Conservation (phyloP, 768 basidiomycete species). For the Kwoniella botswanensis region DNA sequence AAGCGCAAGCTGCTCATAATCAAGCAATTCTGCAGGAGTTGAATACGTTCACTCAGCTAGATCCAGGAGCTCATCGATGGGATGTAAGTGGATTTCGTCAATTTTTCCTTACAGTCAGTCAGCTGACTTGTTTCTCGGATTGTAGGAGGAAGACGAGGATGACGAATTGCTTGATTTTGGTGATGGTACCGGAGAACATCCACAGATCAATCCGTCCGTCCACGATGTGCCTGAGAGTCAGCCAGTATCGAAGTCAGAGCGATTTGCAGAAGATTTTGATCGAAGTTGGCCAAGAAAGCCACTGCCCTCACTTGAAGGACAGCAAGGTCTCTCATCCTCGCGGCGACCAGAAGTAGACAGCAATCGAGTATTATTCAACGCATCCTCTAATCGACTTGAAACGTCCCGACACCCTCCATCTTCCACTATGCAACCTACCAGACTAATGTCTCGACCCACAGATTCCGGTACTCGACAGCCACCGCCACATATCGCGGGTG, state of each 20-base stretch:
- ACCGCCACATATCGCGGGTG: slow-evolving; percentile 26
- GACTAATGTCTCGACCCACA: slow-evolving; percentile 27
- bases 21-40: slow-evolving; percentile 77
- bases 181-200: slow-evolving; percentile 81
- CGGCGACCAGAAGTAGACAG: slow-evolving; percentile 60
- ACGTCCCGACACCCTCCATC: slow-evolving; percentile 61
- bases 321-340: slow-evolving; percentile 54
- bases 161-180: slow-evolving; percentile 96
- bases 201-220: slow-evolving; percentile 44
- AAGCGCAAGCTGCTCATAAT: slow-evolving; percentile 66
- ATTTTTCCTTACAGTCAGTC: too few relatives aligned
- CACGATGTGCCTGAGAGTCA: slow-evolving; percentile 48
- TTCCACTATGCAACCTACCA: slow-evolving; percentile 18
- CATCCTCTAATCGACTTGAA: slow-evolving; percentile 86
- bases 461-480: slow-evolving; percentile 12
- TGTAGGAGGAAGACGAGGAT: slow-evolving; percentile 75
- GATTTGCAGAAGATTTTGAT: slow-evolving; percentile 93
- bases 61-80: slow-evolving; percentile 96
- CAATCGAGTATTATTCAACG: slow-evolving; percentile 87
- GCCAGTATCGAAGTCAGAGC: slow-evolving; percentile 80
- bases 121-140: slow-evolving; percentile 18
- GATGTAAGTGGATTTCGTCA: slow-evolving; percentile 68
- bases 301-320: slow-evolving; percentile 56
- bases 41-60: slow-evolving; percentile 91
- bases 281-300: slow-evolving; percentile 89